Evolutionary conservation across 805 yeast species (phyloP).

Genomic region (Yamadazyma philogaea): DNA sequence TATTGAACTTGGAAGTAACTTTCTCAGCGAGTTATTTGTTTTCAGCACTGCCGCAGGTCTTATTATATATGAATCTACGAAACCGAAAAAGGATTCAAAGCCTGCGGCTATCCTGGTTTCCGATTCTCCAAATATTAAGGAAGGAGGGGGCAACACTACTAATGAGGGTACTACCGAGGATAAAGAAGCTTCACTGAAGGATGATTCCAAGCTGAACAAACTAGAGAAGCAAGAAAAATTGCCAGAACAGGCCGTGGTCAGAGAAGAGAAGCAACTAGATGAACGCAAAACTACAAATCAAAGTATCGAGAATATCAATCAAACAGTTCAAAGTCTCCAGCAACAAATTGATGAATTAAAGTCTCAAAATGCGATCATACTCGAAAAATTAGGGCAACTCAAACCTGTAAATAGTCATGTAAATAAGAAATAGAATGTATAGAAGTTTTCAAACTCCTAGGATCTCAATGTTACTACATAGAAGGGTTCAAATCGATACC

Average conservation of each 20-base stretch:
- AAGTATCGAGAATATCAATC: not conserved
- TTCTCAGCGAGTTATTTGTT: conserved; percentile 72
- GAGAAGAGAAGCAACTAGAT: not conserved
- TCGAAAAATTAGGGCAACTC: conserved; percentile 10
- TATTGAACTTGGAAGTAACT: conserved; percentile 76
- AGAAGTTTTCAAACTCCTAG: not conserved
- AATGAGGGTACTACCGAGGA: conserved; percentile 54
- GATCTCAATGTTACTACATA: no score
- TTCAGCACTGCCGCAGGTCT: conserved; percentile 79
- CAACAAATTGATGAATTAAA: conserved; percentile 10
- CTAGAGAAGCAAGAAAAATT: not conserved
- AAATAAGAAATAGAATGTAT: conserved; percentile 3
- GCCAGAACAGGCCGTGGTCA: not conserved
- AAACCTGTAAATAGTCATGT: conserved; percentile 10
- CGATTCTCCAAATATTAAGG: not conserved
- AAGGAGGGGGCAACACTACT: not conserved
- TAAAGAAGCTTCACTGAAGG: conserved; percentile 14
- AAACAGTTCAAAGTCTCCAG: not conserved
- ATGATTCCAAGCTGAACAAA: not conserved
- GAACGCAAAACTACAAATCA: not conserved
- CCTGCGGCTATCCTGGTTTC: conserved; percentile 37
- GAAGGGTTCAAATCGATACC: no score
- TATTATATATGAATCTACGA: conserved; percentile 65
- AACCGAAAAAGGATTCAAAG: conserved; percentile 62
- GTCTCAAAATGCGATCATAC: conserved; percentile 14